Conservation (phyloP, 1,284 basidiomycete species). For the Coniferiporia sulphurascens region DNA sequence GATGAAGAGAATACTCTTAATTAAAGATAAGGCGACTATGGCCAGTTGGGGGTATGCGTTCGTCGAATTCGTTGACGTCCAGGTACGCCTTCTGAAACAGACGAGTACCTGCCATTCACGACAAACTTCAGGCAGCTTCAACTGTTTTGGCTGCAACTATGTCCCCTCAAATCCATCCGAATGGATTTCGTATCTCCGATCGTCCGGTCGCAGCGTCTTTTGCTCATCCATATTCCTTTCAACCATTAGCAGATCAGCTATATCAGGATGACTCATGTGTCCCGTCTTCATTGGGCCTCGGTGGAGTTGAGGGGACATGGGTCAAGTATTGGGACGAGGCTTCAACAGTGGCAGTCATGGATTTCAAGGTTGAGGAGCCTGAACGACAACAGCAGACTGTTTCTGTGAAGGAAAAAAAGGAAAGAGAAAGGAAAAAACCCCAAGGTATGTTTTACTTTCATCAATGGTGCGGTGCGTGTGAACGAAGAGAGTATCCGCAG, state of each 20-base stretch:
- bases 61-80: conserved; percentile 80
- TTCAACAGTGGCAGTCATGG: conserved; percentile 63
- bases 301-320: conserved; percentile 65
- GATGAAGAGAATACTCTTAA: conserved; percentile 79
- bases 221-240: conserved; percentile 82
- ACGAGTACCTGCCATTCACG: conserved; percentile 11
- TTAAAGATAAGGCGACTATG: conserved; percentile 80
- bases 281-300: conserved; percentile 55
- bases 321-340: conserved; percentile 82
- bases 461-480: background rate
- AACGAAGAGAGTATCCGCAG: conserved; percentile 9
- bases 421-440: conserved; percentile 58
- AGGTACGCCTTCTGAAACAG: conserved; percentile 43
- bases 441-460: background rate
- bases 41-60: conserved; percentile 90
- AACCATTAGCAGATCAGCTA: conserved; percentile 67
- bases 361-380: conserved; percentile 74
- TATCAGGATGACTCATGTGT: conserved; percentile 71
- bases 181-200: conserved; percentile 83
- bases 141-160: conserved; percentile 74
- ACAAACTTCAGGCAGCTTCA: conserved; percentile 55
- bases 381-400: conserved; percentile 33
- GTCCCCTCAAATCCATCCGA: conserved; percentile 78
- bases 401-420: conserved; percentile 52
- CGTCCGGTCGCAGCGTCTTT: conserved; percentile 85